Conservation (phyloP, 2,329 filamentous ascomycete species). For the Keithomyces neogunnii region DNA sequence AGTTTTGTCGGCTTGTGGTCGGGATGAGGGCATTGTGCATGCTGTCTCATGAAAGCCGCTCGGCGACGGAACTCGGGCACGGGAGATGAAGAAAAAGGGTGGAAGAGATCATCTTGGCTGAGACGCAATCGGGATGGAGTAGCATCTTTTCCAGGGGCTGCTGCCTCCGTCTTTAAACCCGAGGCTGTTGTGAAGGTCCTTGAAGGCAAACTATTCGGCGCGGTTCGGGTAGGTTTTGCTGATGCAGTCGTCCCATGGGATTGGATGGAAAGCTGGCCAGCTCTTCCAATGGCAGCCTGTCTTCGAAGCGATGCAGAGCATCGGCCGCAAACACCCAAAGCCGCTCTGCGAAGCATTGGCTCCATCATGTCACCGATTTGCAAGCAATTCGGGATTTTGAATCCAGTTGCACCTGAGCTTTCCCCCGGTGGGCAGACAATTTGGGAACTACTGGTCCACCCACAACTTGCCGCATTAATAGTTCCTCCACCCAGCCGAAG, state of each 20-base stretch:
- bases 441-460: constrained; percentile 21
- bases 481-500: constrained; percentile 22
- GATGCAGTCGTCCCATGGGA: constrained; percentile 16
- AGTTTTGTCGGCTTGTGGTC: constrained; percentile 70
- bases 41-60: constrained; percentile 84
- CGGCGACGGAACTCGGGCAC: constrained; percentile 79
- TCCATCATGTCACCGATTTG: constrained; percentile 23
- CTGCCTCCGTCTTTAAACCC: constrained; percentile 17
- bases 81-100: constrained; percentile 82
- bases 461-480: constrained; percentile 24
- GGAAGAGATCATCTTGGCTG: constrained; percentile 77
- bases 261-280: constrained; percentile 17
- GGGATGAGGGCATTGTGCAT: constrained; percentile 89
- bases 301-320: constrained; percentile 27
- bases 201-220: constrained; percentile 9
- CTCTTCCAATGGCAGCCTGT: constrained; percentile 17
- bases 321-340: constrained; percentile 30
- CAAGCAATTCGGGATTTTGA: neutral
- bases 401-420: neutral
- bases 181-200: constrained; percentile 24
- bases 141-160: constrained; percentile 14
- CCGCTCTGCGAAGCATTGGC: constrained; percentile 29
- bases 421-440: neutral
- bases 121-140: constrained; percentile 32
- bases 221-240: constrained; percentile 10